A percentile compares a stretch with the other conserved stretches of the same genome.
Conservation (phyloP, 441 rosid genomes). For the Biscutella auriculata region DNA sequence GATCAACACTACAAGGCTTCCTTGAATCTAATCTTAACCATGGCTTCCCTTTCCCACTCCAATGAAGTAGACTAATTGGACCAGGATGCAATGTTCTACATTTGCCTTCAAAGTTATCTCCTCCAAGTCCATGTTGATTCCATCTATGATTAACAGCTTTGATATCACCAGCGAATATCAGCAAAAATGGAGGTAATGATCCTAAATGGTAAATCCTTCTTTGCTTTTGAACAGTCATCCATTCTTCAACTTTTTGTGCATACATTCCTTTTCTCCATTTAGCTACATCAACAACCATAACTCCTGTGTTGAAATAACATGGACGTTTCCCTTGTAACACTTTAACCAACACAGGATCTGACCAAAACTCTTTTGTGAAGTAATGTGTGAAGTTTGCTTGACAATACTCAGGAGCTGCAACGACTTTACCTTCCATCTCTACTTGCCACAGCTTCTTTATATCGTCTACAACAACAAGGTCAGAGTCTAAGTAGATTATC, state of each 20-base stretch:
- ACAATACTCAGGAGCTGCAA: slow-evolving; percentile 74
- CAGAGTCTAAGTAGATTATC: slow-evolving; percentile 63
- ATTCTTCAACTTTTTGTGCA: slow-evolving; percentile 47
- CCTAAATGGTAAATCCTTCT: slow-evolving; percentile 63
- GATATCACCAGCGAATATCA: slow-evolving; percentile 58
- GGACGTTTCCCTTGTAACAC: slow-evolving; percentile 43
- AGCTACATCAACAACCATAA: slow-evolving; percentile 56
- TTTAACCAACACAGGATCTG: slow-evolving; percentile 26
- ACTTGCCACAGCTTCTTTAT: slow-evolving; percentile 45
- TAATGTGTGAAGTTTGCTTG: slow-evolving; percentile 51
- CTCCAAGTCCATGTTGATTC: slow-evolving; percentile 82
- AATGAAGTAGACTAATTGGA: slow-evolving; percentile 61
- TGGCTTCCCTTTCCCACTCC: slow-evolving; percentile 83
- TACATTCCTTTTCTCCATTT: slow-evolving; percentile 52
- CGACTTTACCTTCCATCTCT: slow-evolving; percentile 35
- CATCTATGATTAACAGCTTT: slow-evolving; percentile 65
- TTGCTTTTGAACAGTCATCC: slow-evolving; percentile 57
- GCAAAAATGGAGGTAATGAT: slow-evolving; percentile 60
- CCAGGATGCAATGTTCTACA: slow-evolving; percentile 72
- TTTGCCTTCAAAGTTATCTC: slow-evolving; percentile 54
- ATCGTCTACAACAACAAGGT: slow-evolving; percentile 63
- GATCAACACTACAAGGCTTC: slow-evolving; percentile 59
- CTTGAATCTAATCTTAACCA: slow-evolving; percentile 57
- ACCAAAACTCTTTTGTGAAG: slow-evolving; percentile 52
- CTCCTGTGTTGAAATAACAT: slow-evolving; percentile 72